These are phyloP conservation scores for Pinus taeda DNA, from an alignment of 75 land plant species.

Conservation along the genomic window DNA sequence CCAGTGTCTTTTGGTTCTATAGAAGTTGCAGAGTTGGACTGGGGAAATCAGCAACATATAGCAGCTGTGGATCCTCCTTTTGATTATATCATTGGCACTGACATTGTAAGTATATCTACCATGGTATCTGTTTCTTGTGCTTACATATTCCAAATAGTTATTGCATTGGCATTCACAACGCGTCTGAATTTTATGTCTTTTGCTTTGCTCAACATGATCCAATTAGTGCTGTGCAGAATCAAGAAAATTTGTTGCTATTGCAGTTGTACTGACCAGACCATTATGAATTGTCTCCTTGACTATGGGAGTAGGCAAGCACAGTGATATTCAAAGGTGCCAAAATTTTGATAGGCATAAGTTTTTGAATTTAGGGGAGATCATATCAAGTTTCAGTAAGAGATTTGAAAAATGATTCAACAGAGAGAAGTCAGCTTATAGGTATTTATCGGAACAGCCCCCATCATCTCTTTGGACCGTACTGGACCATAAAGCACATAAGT, in stretches of 20 bases:
- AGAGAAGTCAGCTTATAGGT: no score
- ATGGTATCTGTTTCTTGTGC: neutral
- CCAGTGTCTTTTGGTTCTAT: conserved; percentile 80
- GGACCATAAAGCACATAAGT: no score
- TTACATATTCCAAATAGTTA: neutral
- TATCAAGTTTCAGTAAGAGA: no score
- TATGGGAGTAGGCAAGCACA: no score
- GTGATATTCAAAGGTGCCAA: neutral
- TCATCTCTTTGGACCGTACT: no score
- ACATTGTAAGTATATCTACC: conserved; percentile 64
- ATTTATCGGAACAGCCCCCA: no score
- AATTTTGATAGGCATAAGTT: neutral
- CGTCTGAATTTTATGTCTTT: neutral
- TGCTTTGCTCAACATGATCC: neutral
- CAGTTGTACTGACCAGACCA: neutral
- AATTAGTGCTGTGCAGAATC: neutral
- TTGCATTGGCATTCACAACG: neutral
- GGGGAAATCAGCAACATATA: conserved; percentile 82
- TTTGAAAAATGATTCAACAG: no score
- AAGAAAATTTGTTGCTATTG: neutral
- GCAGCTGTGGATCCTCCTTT: conserved; percentile 79
- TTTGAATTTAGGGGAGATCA: no score
- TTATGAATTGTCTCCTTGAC: neutral
- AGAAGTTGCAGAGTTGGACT: conserved; percentile 77
- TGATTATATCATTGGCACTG: conserved; percentile 96